Conservation (phyloP, 352 stramenopile genomes). For the Phytophthora hibernalis region DNA sequence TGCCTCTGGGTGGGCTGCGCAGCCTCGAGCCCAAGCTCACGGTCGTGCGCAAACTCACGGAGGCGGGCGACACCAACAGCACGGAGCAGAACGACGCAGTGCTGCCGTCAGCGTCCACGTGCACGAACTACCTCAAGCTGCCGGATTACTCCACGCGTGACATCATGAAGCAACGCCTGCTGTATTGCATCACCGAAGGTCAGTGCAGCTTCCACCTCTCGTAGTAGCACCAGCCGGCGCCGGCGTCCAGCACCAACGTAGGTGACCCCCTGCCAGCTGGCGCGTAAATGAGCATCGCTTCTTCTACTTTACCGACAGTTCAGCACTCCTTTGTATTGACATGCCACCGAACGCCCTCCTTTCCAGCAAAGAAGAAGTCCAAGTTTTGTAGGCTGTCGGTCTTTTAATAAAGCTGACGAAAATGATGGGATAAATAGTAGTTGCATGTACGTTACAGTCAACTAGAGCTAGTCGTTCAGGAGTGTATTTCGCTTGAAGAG, state of each 20-base stretch:
- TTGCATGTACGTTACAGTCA: conserved; percentile 29
- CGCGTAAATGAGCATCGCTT: conserved; percentile 22
- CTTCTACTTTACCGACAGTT: conserved; percentile 20
- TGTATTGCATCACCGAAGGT: conserved; percentile 88
- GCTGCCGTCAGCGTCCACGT: conserved; percentile 89
- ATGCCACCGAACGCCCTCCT: too few species aligned
- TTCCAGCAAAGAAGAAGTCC: too few species aligned
- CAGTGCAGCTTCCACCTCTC: conserved; percentile 89
- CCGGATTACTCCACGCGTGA: conserved; percentile 89
- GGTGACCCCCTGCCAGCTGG: conserved; percentile 26
- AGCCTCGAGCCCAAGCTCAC: conserved; percentile 89
- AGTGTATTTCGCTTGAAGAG: conserved; percentile 41
- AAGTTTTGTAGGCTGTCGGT: too few species aligned
- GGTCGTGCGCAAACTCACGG: conserved; percentile 85
- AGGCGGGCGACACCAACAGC: conserved; percentile 19
- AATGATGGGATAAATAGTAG: conserved; percentile 24
- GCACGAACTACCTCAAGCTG: conserved; percentile 92
- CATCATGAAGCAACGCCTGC: conserved; percentile 70
- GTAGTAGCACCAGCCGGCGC: conserved; percentile 26
- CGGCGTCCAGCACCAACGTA: conserved; percentile 14
- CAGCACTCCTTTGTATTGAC: conserved; percentile 11
- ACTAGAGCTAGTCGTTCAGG: conserved; percentile 18
- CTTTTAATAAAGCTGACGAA: background rate
- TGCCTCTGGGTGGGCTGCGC: conserved; percentile 84
- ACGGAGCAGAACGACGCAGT: conserved; percentile 53